Base-by-base conservation (phyloP, 1,139 yeast genomes). In the Tardiomyces blankii region DNA sequence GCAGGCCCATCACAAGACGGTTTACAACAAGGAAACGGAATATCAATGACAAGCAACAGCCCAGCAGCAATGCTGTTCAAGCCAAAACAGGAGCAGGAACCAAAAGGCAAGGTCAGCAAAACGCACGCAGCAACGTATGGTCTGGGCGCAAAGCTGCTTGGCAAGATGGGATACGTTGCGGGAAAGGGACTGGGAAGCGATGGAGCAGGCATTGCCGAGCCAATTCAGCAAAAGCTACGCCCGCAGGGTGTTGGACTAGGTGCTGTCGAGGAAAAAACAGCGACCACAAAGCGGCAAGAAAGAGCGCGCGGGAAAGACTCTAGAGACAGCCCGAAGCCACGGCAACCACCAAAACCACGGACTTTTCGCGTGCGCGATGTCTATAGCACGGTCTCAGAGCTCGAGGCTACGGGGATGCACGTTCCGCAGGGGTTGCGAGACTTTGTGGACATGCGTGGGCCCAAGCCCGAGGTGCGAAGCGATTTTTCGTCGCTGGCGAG, bases 161-260 rank as follows among this genome's bases (percentile, higher is more conserved):
- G 78, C 57, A 75, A 79, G 54, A 89, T 91, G 97, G 98, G 98
- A 0, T 89, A 87, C 61, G 72, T 73, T 14, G 75, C 75, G 40
- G 98, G 98, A 0, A 70, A 75, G 52, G 97, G 97, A 0, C 72
- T 91, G 19, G 98, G 98, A 0, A 65, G 68, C 3, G 65, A 71
- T 19, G 78, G 80, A 1, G 72, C 73, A 44, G 98, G 98, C 39
- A 86, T 87, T 1, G 73, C 75, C 0, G 75, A 74, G 18, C 97
- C 97, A 0, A 80, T 91, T 35, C 19, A 35, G 19, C 18, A n/a
- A 4, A 35, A 74, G 49, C 60, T 76, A 40, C 66, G 93, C 40
- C 86, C 87, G 0, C 84, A 86, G 1, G 50, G 60, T 8, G 54
- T 62, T 11, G 96, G 96, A 1, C 72, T 88, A 13, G 96, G 96